phyloP scores from a whole-genome alignment of 2,329 filamentous ascomycete species.

The Metarhizium robertsii region DNA sequence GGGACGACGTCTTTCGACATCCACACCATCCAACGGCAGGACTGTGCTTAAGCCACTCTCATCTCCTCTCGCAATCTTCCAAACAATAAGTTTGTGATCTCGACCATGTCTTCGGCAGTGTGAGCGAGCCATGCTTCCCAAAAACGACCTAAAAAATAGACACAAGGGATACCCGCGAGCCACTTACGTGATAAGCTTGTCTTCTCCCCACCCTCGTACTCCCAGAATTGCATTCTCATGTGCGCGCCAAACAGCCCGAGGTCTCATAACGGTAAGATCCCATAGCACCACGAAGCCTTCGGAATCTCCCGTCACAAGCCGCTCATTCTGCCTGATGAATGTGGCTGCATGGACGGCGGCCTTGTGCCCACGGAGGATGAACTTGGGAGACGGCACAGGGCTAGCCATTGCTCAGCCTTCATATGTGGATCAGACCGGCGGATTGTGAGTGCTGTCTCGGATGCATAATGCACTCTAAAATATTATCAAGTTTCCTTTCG shows the following conservation, averaged over 20 bases:
- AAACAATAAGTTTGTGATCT: conserved; percentile 78
- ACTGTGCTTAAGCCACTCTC: conserved; percentile 56
- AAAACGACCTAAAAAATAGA: too few species aligned
- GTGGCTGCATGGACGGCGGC: conserved; percentile 68
- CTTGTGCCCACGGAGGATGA: conserved; percentile 76
- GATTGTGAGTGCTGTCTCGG: neutral
- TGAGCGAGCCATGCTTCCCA: neutral
- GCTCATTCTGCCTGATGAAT: conserved; percentile 64
- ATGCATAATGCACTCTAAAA: neutral
- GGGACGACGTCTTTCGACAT: conserved; percentile 49
- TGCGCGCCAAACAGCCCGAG: conserved; percentile 76
- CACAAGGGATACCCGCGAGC: neutral
- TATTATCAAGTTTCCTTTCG: neutral
- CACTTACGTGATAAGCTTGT: conserved; percentile 74
- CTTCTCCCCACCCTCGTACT: conserved; percentile 59
- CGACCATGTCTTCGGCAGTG: conserved; percentile 64
- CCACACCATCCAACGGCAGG: conserved; percentile 59
- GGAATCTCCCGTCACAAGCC: conserved; percentile 78
- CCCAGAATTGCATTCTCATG: conserved; percentile 72
- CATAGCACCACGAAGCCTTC: conserved; percentile 84
- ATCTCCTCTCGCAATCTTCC: conserved; percentile 57
- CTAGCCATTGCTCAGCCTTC: conserved; percentile 16
- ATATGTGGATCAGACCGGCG: neutral
- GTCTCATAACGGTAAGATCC: conserved; percentile 73
- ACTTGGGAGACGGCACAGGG: conserved; percentile 31